Percentiles rank a stretch among this genome's conserved stretches.
These are phyloP conservation scores for Hypseocharis bilobata DNA, from an alignment of 441 rosid genomes.

Conservation along the genomic window DNA sequence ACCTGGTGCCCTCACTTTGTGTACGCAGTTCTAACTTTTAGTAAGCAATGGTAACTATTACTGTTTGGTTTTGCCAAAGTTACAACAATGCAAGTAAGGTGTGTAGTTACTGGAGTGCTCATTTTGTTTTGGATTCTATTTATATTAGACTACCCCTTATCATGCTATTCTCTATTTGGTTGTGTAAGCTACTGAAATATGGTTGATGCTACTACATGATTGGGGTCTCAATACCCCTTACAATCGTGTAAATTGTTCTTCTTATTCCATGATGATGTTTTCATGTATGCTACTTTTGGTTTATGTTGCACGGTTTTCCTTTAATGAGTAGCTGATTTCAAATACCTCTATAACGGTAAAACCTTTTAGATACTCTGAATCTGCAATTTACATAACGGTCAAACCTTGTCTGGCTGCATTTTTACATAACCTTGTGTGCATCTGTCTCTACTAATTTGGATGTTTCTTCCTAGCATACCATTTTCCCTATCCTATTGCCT, in stretches of 20 bases:
- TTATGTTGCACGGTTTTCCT: not conserved
- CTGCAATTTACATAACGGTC: not conserved
- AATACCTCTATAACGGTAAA: not conserved
- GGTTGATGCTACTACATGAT: not conserved
- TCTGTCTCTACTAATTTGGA: not conserved
- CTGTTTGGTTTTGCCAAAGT: not conserved
- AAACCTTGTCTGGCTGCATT: too few species aligned
- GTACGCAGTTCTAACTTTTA: not conserved
- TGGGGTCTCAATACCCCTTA: not conserved
- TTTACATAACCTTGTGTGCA: not conserved
- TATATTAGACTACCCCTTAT: not conserved
- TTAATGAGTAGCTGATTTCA: not conserved
- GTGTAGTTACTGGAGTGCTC: not conserved
- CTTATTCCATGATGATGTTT: not conserved
- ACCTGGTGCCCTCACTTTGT: not conserved
- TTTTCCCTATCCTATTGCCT: conserved; percentile 1
- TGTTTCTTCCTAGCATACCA: not conserved
- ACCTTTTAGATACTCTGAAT: not conserved
- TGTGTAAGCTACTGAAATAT: not conserved
- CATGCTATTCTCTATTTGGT: not conserved
- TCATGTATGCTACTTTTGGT: not conserved
- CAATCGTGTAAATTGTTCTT: not conserved
- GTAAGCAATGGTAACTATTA: not conserved
- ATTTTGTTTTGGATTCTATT: not conserved
- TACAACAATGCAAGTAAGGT: not conserved